These are phyloP conservation scores for Passalora sequoiae DNA, from an alignment of 2,329 filamentous ascomycete species.

Conservation along the genomic window DNA sequence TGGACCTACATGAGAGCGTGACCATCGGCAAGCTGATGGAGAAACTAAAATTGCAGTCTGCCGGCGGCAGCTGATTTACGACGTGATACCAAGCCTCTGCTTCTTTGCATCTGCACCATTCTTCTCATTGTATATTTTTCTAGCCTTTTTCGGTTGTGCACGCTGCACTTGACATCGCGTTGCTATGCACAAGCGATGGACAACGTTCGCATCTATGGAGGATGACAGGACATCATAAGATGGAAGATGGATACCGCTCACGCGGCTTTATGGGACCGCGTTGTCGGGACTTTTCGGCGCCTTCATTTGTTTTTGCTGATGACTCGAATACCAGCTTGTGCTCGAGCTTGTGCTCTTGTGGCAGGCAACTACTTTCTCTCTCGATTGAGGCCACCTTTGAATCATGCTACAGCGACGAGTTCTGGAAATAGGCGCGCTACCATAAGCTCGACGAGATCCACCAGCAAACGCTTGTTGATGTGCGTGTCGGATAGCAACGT, in stretches of 20 bases:
- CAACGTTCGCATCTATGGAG: too few species aligned
- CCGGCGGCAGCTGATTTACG: slow-evolving; percentile 18
- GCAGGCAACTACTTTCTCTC: neutral
- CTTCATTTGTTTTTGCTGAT: neutral
- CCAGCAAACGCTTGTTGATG: slow-evolving; percentile 88
- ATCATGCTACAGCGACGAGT: slow-evolving; percentile 43
- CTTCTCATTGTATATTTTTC: neutral
- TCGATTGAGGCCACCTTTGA: neutral
- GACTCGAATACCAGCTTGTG: too few species aligned
- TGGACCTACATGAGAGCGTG: slow-evolving; percentile 72
- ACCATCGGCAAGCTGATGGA: slow-evolving; percentile 78
- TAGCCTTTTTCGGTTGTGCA: slow-evolving; percentile 6
- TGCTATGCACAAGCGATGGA: slow-evolving; percentile 1
- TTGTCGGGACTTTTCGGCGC: neutral
- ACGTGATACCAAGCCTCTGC: slow-evolving; percentile 4
- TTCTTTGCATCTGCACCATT: neutral
- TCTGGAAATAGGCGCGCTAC: slow-evolving; percentile 82
- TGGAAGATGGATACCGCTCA: slow-evolving; percentile 23
- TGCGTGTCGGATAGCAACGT: slow-evolving; percentile 75
- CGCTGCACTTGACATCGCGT: neutral
- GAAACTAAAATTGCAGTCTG: slow-evolving; percentile 61
- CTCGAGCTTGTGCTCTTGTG: too few species aligned
- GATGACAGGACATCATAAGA: slow-evolving; percentile 8
- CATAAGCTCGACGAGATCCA: slow-evolving; percentile 72
- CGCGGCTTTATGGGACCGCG: slow-evolving; percentile 14